Percentiles rank a stretch among this genome's conserved stretches.
Evolutionary conservation across 441 rosid genomes (phyloP).

Genomic region (Iberis amara): DNA sequence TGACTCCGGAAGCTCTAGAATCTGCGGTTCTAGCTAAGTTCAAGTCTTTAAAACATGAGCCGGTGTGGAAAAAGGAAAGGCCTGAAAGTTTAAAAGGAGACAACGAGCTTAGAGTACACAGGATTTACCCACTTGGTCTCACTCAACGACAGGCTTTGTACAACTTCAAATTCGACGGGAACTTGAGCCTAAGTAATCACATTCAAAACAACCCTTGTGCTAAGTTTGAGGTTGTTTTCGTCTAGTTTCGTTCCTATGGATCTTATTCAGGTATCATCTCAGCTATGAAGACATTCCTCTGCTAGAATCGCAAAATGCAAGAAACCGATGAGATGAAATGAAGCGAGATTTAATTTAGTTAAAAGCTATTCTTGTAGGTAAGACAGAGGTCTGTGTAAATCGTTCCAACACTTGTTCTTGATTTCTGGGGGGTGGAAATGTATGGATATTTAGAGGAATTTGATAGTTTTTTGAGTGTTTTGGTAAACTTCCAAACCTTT

Average conservation of each 20-base stretch:
- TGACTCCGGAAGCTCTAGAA: slow-evolving; percentile 52
- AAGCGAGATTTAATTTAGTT: background rate
- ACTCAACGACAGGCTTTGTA: slow-evolving; percentile 80
- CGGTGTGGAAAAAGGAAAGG: slow-evolving; percentile 78
- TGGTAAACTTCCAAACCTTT: no score
- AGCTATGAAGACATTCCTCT: slow-evolving; percentile 12
- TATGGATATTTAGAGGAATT: no score
- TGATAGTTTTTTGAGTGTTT: no score
- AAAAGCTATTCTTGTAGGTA: background rate
- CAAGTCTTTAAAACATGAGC: slow-evolving; percentile 50
- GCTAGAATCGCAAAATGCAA: slow-evolving; percentile 7
- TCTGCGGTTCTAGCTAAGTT: slow-evolving; percentile 55
- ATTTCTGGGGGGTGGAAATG: no score
- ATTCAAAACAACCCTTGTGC: slow-evolving; percentile 61
- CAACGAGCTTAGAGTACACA: slow-evolving; percentile 47
- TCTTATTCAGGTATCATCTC: slow-evolving; percentile 11
- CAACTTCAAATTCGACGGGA: slow-evolving; percentile 51
- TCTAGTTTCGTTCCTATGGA: slow-evolving; percentile 34
- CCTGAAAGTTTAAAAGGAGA: slow-evolving; percentile 70
- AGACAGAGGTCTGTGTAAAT: background rate
- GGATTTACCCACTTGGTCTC: slow-evolving; percentile 69
- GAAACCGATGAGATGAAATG: slow-evolving; percentile 3
- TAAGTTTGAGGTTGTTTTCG: slow-evolving; percentile 73
- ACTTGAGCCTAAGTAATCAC: slow-evolving; percentile 48
- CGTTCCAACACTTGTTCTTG: no score